phyloP scores from a whole-genome alignment of 1,284 basidiomycete species.

The Microbotryum saponariae region DNA sequence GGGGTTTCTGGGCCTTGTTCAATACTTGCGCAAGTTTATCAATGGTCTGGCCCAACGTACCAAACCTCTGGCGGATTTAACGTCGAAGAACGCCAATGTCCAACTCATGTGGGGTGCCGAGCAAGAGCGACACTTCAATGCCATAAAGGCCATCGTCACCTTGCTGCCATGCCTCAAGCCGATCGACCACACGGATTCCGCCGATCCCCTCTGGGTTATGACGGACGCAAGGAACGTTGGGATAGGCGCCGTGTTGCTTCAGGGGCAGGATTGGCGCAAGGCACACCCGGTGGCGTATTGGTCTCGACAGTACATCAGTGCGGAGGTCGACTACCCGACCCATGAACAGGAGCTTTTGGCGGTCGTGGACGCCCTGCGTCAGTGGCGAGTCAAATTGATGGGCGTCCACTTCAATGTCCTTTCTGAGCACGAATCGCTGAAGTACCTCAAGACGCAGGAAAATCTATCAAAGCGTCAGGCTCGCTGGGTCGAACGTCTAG shows the following conservation, averaged over 20 bases:
- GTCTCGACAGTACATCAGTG: conserved; percentile 15
- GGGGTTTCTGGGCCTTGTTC: conserved; percentile 43
- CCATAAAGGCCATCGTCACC: conserved; percentile 40
- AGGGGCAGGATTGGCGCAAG: conserved; percentile 13
- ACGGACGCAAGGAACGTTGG: conserved; percentile 13
- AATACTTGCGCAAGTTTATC: conserved; percentile 43
- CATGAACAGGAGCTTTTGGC: conserved; percentile 25
- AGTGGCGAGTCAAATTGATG: conserved; percentile 16
- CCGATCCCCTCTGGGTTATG: conserved; percentile 20
- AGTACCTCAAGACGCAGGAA: conserved; percentile 42
- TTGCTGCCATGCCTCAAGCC: conserved; percentile 39
- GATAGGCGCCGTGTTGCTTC: conserved; percentile 15
- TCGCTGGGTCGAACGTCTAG: conserved; percentile 29
- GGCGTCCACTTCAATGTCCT: conserved; percentile 40
- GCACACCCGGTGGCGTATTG: conserved; percentile 21
- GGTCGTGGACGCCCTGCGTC: conserved; percentile 14
- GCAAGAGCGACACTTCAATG: conserved; percentile 34
- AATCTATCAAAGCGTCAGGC: conserved; percentile 35
- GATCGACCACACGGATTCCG: conserved; percentile 36
- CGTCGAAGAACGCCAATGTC: no score
- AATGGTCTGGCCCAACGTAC: conserved; percentile 37
- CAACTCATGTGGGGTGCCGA: conserved; percentile 1
- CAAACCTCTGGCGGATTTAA: no score
- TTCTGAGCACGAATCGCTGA: conserved; percentile 45
- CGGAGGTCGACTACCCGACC: conserved; percentile 22